A percentile compares a stretch with the other conserved stretches of the same genome.
Conservation (phyloP, 75 land plant species). For the Sequoia sempervirens region DNA sequence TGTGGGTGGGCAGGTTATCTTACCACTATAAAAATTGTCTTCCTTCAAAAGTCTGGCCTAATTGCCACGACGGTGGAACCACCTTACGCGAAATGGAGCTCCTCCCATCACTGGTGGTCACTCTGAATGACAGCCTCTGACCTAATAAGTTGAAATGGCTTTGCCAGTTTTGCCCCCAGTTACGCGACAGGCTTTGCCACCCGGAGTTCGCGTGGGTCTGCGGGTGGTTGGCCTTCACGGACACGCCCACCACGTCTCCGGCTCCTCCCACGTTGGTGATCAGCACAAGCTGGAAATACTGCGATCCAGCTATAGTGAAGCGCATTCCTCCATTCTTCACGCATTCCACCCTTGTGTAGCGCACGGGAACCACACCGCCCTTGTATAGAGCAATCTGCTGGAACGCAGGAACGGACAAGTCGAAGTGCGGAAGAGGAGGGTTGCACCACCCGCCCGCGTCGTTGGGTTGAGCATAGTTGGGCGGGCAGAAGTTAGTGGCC, state of each 20-base stretch:
- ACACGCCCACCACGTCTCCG: too few species aligned
- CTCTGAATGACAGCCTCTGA: background rate
- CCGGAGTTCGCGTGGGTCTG: background rate
- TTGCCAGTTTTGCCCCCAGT: background rate
- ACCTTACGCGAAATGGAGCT: background rate
- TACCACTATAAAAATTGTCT: background rate
- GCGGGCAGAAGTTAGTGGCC: slow-evolving; percentile 18
- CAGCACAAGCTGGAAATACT: too few species aligned
- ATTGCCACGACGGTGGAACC: background rate
- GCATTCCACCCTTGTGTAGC: too few species aligned
- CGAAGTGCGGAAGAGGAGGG: too few species aligned
- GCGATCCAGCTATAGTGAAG: too few species aligned
- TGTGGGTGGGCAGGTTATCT: too few species aligned
- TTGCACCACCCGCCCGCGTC: background rate
- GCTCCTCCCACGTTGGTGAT: too few species aligned
- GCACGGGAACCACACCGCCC: too few species aligned
- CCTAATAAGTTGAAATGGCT: background rate
- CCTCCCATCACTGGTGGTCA: background rate
- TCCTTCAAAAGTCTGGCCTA: background rate
- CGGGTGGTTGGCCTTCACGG: too few species aligned
- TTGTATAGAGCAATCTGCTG: too few species aligned
- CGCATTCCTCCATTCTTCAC: too few species aligned
- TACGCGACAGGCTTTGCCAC: background rate
- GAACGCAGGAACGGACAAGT: too few species aligned
- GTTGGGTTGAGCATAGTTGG: slow-evolving; percentile 2